phyloP scores from a whole-genome alignment of 208 protist genomes.

The Leishmania aethiopica region DNA sequence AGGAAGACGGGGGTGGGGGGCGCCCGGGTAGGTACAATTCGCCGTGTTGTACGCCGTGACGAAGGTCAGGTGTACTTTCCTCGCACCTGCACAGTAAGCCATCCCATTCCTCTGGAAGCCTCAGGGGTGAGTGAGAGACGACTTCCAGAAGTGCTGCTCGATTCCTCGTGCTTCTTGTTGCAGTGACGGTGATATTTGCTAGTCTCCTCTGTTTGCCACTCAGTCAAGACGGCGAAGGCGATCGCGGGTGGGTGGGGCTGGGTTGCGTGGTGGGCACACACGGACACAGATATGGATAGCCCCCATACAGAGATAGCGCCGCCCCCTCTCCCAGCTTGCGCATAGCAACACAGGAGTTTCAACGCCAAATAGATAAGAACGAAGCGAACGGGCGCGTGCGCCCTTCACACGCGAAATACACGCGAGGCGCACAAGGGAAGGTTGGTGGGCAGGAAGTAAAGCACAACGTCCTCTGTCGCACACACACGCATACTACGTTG shows the following conservation, averaged over 20 bases:
- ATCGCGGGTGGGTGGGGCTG: background rate
- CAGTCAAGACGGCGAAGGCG: background rate
- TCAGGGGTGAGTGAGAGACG: background rate
- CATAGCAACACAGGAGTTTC: background rate
- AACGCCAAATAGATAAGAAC: background rate
- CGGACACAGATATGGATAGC: background rate
- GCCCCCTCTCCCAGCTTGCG: background rate
- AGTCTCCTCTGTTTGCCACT: background rate
- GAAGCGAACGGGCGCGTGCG: background rate
- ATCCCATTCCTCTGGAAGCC: background rate
- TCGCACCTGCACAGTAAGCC: background rate
- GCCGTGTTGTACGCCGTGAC: background rate
- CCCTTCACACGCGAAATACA: background rate
- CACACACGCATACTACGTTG: background rate
- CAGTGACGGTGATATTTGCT: background rate
- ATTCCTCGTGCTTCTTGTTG: background rate
- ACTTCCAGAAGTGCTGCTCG: background rate
- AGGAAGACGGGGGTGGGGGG: too few relatives aligned
- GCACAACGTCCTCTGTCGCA: background rate
- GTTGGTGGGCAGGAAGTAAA: background rate
- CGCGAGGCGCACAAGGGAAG: background rate
- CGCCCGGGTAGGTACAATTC: background rate
- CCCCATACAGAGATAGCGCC: background rate
- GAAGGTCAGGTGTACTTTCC: background rate
- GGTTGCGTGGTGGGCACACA: background rate